Conservation (phyloP, 306 rosid species). For the Neltuma alba region DNA sequence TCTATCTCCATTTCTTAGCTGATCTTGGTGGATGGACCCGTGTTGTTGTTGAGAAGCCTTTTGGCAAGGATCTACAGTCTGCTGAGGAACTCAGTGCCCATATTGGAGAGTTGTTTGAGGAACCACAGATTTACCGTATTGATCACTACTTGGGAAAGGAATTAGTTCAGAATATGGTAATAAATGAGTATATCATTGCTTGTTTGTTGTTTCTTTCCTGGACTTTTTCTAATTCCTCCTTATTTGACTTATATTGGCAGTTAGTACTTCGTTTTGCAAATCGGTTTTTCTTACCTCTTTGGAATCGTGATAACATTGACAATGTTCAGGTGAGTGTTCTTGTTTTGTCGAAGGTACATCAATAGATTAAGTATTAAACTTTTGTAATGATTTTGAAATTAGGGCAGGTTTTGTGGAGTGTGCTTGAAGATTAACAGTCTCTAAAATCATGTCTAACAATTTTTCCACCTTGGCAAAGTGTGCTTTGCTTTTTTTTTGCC, state of each 20-base stretch:
- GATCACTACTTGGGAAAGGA: slow-evolving; percentile 99
- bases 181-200: slow-evolving; percentile 26
- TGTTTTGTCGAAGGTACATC: slow-evolving; percentile 26
- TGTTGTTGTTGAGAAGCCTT: slow-evolving; percentile 96
- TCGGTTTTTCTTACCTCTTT: slow-evolving; percentile 87
- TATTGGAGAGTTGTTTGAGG: slow-evolving; percentile 85
- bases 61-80: slow-evolving; percentile 90
- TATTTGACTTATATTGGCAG: slow-evolving; percentile 53
- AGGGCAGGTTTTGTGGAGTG: slow-evolving; percentile 15
- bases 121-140: slow-evolving; percentile 90
- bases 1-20: slow-evolving; percentile 54
- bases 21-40: slow-evolving; percentile 99
- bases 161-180: slow-evolving; percentile 95
- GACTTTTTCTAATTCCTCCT: slow-evolving; percentile 43
- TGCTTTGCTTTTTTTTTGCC: not conserved
- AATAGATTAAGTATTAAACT: slow-evolving; percentile 18
- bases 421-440: slow-evolving; percentile 19
- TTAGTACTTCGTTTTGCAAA: slow-evolving; percentile 98
- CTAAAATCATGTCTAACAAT: slow-evolving; percentile 15
- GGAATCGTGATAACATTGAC: slow-evolving; percentile 97
- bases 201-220: slow-evolving; percentile 25
- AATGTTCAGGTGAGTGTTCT: slow-evolving; percentile 80
- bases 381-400: slow-evolving; percentile 20
- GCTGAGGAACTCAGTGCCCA: slow-evolving; percentile 88
- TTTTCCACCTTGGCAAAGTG: slow-evolving; percentile 1